A percentile compares a stretch with the other conserved stretches of the same genome.
Conservation (phyloP, 495 filamentous ascomycete genomes). For the Bryoglossum gracile region DNA sequence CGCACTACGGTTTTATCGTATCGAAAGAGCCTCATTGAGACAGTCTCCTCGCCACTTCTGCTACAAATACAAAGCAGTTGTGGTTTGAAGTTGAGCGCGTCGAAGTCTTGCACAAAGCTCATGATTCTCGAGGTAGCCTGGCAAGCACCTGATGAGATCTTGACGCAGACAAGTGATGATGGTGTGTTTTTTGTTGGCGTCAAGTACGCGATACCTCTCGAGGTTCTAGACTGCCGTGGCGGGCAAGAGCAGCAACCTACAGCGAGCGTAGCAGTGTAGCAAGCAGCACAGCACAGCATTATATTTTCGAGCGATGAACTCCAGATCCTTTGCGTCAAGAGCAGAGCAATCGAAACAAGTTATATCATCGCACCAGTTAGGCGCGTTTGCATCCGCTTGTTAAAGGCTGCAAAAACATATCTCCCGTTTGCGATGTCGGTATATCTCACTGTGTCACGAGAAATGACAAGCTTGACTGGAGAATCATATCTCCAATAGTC, state of each 20-base stretch:
- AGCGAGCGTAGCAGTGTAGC: conserved; percentile 58
- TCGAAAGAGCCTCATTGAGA: conserved; percentile 28
- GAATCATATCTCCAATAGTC: too few species aligned
- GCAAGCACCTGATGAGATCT: conserved; percentile 39
- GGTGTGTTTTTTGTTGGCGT: conserved; percentile 8
- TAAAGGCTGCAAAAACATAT: too few species aligned
- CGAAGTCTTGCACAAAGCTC: conserved; percentile 33
- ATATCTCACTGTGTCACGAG: too few species aligned
- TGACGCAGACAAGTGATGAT: conserved; percentile 25
- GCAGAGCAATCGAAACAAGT: too few species aligned
- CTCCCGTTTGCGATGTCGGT: too few species aligned
- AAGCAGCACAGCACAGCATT: conserved; percentile 29
- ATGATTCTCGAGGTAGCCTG: conserved; percentile 39
- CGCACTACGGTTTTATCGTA: too few species aligned
- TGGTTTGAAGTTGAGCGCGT: conserved; percentile 41
- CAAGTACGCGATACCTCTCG: not conserved
- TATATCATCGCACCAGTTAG: too few species aligned
- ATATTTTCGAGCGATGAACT: too few species aligned
- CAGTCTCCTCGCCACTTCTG: conserved; percentile 31
- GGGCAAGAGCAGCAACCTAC: conserved; percentile 32
- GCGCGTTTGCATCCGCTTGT: too few species aligned
- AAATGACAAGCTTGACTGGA: too few species aligned
- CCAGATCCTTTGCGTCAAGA: too few species aligned
- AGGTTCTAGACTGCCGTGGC: not conserved
- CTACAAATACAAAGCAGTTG: conserved; percentile 18